Evolutionary conservation across 768 basidiomycete genomes (phyloP).

Genomic region (Tylopilus sp.): DNA sequence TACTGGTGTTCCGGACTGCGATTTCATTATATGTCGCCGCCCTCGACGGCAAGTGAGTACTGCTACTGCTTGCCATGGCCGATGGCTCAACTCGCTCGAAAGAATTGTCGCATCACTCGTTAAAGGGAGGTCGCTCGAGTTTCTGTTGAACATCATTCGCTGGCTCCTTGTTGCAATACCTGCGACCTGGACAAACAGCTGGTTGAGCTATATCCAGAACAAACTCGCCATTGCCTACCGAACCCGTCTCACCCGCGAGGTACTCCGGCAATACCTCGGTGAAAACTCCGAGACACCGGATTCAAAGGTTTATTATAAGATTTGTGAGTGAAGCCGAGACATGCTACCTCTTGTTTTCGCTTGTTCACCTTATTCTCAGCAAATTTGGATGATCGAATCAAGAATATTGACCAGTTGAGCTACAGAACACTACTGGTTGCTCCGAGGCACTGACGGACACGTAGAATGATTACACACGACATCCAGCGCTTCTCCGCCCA

Average conservation of each 20-base stretch:
- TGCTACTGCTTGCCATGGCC: background rate
- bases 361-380: slow-evolving; percentile 41
- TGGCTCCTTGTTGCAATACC: slow-evolving; percentile 94
- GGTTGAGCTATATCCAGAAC: slow-evolving; percentile 90
- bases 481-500: slow-evolving; percentile 90
- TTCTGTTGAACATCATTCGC: slow-evolving; percentile 79
- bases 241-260: slow-evolving; percentile 78
- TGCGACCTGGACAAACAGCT: slow-evolving; percentile 90
- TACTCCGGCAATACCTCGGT: slow-evolving; percentile 82
- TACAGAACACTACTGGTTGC: background rate
- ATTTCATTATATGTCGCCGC: slow-evolving; percentile 93
- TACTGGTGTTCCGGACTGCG: slow-evolving; percentile 86
- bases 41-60: slow-evolving; percentile 80
- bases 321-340: slow-evolving; percentile 50
- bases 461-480: slow-evolving; percentile 92
- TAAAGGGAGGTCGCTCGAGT: slow-evolving; percentile 72
- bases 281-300: slow-evolving; percentile 59
- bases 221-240: slow-evolving; percentile 89
- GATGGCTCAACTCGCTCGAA: slow-evolving; percentile 2
- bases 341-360: background rate
- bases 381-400: slow-evolving; percentile 92
- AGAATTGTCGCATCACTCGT: slow-evolving; percentile 96
- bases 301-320: slow-evolving; percentile 90
- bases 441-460: slow-evolving; percentile 9
- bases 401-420: slow-evolving; percentile 88